Base-by-base conservation (phyloP, 768 basidiomycete genomes). In the Serendipita sp. region DNA sequence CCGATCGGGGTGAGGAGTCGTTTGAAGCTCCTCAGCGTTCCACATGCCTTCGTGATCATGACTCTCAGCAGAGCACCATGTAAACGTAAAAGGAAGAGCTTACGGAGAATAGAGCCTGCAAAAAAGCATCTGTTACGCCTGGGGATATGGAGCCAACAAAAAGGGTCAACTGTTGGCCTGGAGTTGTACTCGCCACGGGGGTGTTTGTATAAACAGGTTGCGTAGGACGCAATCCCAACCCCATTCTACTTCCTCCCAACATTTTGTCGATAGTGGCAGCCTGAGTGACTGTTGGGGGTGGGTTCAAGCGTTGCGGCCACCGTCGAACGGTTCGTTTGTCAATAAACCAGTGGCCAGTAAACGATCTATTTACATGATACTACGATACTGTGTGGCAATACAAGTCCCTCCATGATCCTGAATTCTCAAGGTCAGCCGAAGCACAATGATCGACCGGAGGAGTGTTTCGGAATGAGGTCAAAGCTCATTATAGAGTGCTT, bases 101-200 rank as follows among this genome's bases (percentile, higher is more conserved):
- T 69, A 92, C 92, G 64, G 78, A 74, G 20, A 97, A 78, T 53
- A 97, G 78, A 65, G 80, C 79, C 69, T 88, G 90, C 44, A 97
- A 73, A 65, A 89, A 92, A 0, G 74, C 66, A 71, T 97, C 91
- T 0, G 85, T 85, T 68, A 96, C 90, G 3, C 93, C 93, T 33
- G 90, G 89, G 3, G 93, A 90, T 73, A 97, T 97, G 65, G 90
- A 89, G 9, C 93, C 93, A n/a, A 97, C 84, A 68, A 96, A 97
- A 2, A 95, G 77, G 0, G 82, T 83, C 0, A 85, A 84, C 67
- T 89, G 86, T 78, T 90, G 87, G 78, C 86, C 83, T 78, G 89
- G 87, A 72, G 90, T 85, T 76, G 88, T 86, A 73, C 84, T 85
- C 71, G 91, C 88, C 80, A 89, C 89, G 78, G 89, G 89, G 68